These are phyloP conservation scores for Azolla pinnata DNA, from an alignment of 75 land plant genomes.

Conservation along the genomic window DNA sequence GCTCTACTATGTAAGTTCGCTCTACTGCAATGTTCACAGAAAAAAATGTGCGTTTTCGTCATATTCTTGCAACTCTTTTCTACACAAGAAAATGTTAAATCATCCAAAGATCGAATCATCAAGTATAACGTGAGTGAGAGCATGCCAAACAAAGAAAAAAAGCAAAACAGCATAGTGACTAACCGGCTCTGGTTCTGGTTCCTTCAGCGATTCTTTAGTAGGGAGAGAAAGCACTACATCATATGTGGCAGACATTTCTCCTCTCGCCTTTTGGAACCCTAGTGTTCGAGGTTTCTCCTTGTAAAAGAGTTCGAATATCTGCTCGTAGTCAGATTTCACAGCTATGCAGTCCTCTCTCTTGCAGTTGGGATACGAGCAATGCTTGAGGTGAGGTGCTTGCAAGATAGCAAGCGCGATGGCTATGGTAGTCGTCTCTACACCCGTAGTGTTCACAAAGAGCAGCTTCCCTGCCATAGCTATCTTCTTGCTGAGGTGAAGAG, in stretches of 20 bases:
- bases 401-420: slow-evolving; percentile 3
- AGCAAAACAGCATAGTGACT: no score
- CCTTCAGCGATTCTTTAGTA: neutral
- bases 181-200: neutral
- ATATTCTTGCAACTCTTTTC: no score
- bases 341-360: slow-evolving; percentile 4
- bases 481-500: neutral
- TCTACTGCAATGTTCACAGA: no score
- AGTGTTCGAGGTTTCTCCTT: neutral
- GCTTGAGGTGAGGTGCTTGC: neutral
- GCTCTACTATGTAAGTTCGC: no score
- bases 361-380: neutral
- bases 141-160: no score
- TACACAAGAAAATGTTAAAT: no score
- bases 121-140: no score
- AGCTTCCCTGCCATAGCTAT: neutral
- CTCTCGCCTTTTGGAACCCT: slow-evolving; percentile 1
- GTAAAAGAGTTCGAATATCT: neutral
- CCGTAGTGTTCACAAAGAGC: neutral
- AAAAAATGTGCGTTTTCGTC: no score
- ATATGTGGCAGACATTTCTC: neutral
- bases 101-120: no score
- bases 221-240: neutral
- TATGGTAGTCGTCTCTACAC: slow-evolving; percentile 1
- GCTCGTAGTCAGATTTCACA: slow-evolving; percentile 5